A percentile compares a stretch with the other conserved stretches of the same genome.
Evolutionary conservation across 208 protist species (phyloP).

Genomic region (Leptomonas pyrrhocoris): DNA sequence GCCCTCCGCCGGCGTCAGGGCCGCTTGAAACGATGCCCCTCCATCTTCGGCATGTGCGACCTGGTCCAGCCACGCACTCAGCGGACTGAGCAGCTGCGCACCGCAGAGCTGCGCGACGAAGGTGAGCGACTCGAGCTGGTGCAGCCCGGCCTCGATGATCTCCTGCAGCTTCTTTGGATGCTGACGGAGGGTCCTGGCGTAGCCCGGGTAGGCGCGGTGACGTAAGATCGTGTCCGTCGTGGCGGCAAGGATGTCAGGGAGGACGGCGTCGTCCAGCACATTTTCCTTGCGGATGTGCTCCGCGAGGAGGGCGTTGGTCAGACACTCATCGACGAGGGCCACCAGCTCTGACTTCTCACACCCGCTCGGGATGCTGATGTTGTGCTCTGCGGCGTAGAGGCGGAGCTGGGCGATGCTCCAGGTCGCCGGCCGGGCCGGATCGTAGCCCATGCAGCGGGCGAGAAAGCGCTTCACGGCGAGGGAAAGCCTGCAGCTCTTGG

Average conservation of each 20-base stretch:
- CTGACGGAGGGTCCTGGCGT: conserved; percentile 38
- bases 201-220: conserved; percentile 29
- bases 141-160: conserved; percentile 49
- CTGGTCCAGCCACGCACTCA: conserved; percentile 47
- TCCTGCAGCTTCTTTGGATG: conserved; percentile 40
- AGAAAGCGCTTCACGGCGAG: conserved; percentile 1
- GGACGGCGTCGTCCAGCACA: conserved; percentile 6
- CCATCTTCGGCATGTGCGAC: conserved; percentile 23
- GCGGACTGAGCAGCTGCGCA: conserved; percentile 29
- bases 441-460: conserved; percentile 21
- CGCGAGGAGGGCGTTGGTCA: conserved; percentile 23
- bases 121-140: conserved; percentile 24
- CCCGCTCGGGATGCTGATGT: conserved; percentile 32
- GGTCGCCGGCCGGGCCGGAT: conserved; percentile 45
- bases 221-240: conserved; percentile 28
- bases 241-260: conserved; percentile 26
- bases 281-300: conserved; percentile 24
- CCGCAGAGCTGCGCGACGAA: conserved; percentile 19
- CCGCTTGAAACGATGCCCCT: conserved; percentile 9
- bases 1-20: conserved; percentile 16
- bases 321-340: conserved; percentile 36
- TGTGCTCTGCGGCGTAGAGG: conserved; percentile 38
- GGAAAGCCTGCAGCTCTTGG: not conserved
- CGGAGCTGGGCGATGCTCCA: conserved; percentile 54
- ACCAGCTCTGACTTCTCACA: conserved; percentile 36